A percentile compares a stretch with the other conserved stretches of the same genome.
phyloP scores from a whole-genome alignment of 495 filamentous ascomycete species.

The Bombardia bombarda region DNA sequence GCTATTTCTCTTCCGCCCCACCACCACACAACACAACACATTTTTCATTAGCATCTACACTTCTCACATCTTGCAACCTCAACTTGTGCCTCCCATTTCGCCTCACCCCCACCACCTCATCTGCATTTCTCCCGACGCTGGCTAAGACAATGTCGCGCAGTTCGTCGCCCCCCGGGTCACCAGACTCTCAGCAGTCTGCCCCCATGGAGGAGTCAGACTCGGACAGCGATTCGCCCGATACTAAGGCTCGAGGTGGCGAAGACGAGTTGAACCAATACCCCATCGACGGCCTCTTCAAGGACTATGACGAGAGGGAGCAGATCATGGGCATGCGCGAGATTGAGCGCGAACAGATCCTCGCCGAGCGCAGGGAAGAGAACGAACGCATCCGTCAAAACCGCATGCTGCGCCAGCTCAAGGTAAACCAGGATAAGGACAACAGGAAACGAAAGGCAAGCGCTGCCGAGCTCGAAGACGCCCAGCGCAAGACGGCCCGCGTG shows the following conservation, averaged over 20 bases:
- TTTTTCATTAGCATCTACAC: slow-evolving; percentile 1
- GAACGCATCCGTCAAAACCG: slow-evolving; percentile 75
- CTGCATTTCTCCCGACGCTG: too few species aligned
- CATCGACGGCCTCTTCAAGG: slow-evolving; percentile 79
- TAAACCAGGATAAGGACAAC: slow-evolving; percentile 53
- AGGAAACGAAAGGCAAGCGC: slow-evolving; percentile 76
- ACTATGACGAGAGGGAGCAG: slow-evolving; percentile 66
- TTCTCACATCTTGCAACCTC: background rate
- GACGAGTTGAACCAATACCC: slow-evolving; percentile 68
- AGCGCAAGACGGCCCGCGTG: slow-evolving; percentile 74
- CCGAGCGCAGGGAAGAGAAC: slow-evolving; percentile 74
- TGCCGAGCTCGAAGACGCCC: slow-evolving; percentile 62
- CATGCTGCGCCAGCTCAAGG: slow-evolving; percentile 72
- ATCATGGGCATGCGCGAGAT: slow-evolving; percentile 87
- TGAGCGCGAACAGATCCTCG: slow-evolving; percentile 80
- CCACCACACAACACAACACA: too few species aligned
- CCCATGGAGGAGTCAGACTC: slow-evolving; percentile 88
- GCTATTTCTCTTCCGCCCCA: too few species aligned
- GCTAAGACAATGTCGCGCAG: slow-evolving; percentile 24
- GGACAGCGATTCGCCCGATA: slow-evolving; percentile 52
- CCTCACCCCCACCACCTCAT: background rate
- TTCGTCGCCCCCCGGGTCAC: slow-evolving; percentile 56
- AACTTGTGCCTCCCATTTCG: too few species aligned
- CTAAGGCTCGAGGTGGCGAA: slow-evolving; percentile 44
- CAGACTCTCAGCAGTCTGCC: slow-evolving; percentile 69